Conservation (phyloP, 495 filamentous ascomycete species). For the Penicillium angulare region DNA sequence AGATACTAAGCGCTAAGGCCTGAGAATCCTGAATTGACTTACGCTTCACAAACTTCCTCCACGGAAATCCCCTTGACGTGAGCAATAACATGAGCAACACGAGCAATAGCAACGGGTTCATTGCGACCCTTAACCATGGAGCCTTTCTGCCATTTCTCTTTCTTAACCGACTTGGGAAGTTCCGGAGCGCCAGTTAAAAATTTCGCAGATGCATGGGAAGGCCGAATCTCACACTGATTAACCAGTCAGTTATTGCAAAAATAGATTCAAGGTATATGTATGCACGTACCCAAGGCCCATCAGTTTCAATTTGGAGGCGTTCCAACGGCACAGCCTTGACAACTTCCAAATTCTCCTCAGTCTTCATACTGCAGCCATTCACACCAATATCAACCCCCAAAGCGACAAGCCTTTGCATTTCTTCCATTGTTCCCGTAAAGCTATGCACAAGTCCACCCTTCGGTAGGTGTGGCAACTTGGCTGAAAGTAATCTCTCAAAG, state of each 20-base stretch:
- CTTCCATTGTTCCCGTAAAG: constrained; percentile 82
- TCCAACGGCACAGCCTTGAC: constrained; percentile 72
- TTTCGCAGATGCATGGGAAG: constrained; percentile 52
- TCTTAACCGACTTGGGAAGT: constrained; percentile 69
- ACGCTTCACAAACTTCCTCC: constrained; percentile 82
- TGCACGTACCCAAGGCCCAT: constrained; percentile 75
- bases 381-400: constrained; percentile 80
- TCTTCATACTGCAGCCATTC: constrained; percentile 93
- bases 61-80: constrained; percentile 74
- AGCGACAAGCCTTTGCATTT: constrained; percentile 73
- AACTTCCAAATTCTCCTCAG: constrained; percentile 79
- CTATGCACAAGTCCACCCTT: constrained; percentile 81
- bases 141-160: constrained; percentile 86
- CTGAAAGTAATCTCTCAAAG: constrained; percentile 64
- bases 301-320: constrained; percentile 84
- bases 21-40: constrained; percentile 37
- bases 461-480: constrained; percentile 55
- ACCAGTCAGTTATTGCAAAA: constrained; percentile 2
- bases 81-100: constrained; percentile 84
- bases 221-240: constrained; percentile 52
- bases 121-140: constrained; percentile 88
- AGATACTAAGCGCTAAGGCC: background rate
- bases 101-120: constrained; percentile 79
- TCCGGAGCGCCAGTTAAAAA: constrained; percentile 43
- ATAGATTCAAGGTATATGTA: background rate